A percentile compares a stretch with the other conserved stretches of the same genome.
These are phyloP conservation scores for Epithele typhae DNA, from an alignment of 768 basidiomycete genomes.

Conservation along the genomic window DNA sequence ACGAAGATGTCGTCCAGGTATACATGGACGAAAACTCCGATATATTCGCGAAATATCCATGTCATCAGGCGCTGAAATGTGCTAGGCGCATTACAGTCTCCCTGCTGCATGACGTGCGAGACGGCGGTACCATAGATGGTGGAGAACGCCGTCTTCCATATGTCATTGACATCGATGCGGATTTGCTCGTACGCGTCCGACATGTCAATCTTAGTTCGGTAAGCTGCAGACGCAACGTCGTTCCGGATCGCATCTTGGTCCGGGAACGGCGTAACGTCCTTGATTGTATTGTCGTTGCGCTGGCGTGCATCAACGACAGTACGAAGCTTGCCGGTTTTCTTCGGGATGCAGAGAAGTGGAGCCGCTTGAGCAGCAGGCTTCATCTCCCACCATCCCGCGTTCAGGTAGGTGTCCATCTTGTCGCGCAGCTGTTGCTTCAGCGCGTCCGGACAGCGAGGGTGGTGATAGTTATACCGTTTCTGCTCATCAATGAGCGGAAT, in stretches of 20 bases:
- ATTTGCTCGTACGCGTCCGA: conserved; percentile 42
- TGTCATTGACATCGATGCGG: conserved; percentile 25
- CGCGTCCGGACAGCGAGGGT: conserved; percentile 30
- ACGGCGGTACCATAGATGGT: conserved; percentile 33
- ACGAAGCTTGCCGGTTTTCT: conserved; percentile 30
- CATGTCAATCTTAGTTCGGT: conserved; percentile 37
- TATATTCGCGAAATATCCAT: conserved; percentile 32
- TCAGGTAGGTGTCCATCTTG: conserved; percentile 18
- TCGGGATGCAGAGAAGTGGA: conserved; percentile 30
- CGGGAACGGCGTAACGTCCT: conserved; percentile 37
- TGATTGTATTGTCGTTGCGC: conserved; percentile 38
- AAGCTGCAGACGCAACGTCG: conserved; percentile 29
- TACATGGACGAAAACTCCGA: conserved; percentile 36
- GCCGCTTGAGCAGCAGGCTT: conserved; percentile 18
- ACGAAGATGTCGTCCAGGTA: conserved; percentile 45
- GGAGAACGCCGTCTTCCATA: conserved; percentile 30
- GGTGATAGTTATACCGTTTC: conserved; percentile 26
- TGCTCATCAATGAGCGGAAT: conserved; percentile 36
- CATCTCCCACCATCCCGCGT: conserved; percentile 33
- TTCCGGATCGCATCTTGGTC: conserved; percentile 35
- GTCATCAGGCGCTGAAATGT: conserved; percentile 46
- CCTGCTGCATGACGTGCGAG: conserved; percentile 39
- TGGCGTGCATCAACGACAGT: conserved; percentile 33
- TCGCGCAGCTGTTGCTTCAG: conserved; percentile 22
- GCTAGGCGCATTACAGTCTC: conserved; percentile 40